Conservation (phyloP, 495 filamentous ascomycete species). For the Aspergillus incahuasiensis region DNA sequence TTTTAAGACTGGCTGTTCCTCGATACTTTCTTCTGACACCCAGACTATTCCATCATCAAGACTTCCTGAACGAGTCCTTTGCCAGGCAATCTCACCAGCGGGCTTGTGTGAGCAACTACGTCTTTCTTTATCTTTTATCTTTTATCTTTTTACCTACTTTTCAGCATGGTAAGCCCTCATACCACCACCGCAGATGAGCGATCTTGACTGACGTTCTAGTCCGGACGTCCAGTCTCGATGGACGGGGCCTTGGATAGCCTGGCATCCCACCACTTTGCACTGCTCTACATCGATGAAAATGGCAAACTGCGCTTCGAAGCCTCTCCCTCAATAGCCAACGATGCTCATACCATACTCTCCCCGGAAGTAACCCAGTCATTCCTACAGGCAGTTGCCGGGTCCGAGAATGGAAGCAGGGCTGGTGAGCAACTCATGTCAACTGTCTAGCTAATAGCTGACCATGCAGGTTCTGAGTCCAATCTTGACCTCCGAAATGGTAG, state of each 20-base stretch:
- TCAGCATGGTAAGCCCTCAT: background rate
- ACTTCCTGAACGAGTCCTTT: constrained; percentile 2
- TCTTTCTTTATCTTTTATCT: too few species aligned
- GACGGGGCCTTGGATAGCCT: constrained; percentile 22
- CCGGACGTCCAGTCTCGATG: constrained; percentile 24
- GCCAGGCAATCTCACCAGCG: background rate
- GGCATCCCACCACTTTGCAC: constrained; percentile 31
- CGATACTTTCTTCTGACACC: constrained; percentile 3
- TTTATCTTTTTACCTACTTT: background rate
- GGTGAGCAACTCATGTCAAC: constrained; percentile 1
- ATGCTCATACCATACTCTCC: constrained; percentile 31
- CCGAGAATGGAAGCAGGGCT: constrained; percentile 13
- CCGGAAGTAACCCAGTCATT: constrained; percentile 34
- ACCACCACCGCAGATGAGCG: background rate
- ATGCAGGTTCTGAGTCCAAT: background rate
- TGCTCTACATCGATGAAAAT: constrained; percentile 35
- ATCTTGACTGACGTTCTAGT: constrained; percentile 6
- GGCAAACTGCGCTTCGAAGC: constrained; percentile 35
- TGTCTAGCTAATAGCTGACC: background rate
- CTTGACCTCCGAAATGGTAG: constrained; percentile 11
- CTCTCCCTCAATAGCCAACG: constrained; percentile 31
- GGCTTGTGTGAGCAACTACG: background rate
- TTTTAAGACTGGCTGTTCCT: constrained; percentile 9
- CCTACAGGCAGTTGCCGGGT: constrained; percentile 32
- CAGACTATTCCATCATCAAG: background rate